A percentile compares a stretch with the other conserved stretches of the same genome.
phyloP scores from a whole-genome alignment of 192 early-diverging fungal species.

The Linnemannia hyalina region DNA sequence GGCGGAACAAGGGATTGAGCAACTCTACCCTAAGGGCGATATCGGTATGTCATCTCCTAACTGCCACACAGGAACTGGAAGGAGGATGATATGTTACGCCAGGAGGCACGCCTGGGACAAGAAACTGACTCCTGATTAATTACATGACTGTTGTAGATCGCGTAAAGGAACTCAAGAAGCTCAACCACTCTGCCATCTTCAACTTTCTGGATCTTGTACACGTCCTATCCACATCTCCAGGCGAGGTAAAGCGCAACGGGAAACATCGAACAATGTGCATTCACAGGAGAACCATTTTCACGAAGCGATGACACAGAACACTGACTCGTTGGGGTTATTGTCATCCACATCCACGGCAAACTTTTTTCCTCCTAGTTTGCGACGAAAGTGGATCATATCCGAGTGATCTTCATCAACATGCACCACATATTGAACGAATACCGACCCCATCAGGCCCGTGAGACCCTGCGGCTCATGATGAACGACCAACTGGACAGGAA shows the following conservation, averaged over 20 bases:
- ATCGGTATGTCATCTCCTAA: conserved; percentile 46
- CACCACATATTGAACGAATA: conserved; percentile 90
- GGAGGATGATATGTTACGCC: neutral
- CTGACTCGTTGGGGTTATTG: neutral
- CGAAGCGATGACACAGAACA: neutral
- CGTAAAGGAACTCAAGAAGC: conserved; percentile 72
- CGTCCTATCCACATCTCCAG: conserved; percentile 63
- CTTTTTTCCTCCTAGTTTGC: conserved; percentile 56
- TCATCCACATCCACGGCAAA: neutral
- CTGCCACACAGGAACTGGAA: neutral
- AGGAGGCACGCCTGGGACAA: neutral
- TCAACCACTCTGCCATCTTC: conserved; percentile 72
- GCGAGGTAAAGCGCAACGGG: conserved; percentile 54
- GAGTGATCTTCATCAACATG: conserved; percentile 81
- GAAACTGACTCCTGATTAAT: neutral
- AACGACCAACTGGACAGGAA: conserved; percentile 73
- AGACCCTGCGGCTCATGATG: conserved; percentile 76
- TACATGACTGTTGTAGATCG: conserved; percentile 63
- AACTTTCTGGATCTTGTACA: conserved; percentile 82
- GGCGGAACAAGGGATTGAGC: conserved; percentile 71
- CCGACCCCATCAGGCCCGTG: conserved; percentile 79
- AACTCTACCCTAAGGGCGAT: conserved; percentile 71
- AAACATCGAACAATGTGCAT: neutral
- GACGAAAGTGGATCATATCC: conserved; percentile 74
- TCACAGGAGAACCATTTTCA: neutral